phyloP scores from a whole-genome alignment of 1,139 yeast species.

The Sugiyamaella pinicola region DNA sequence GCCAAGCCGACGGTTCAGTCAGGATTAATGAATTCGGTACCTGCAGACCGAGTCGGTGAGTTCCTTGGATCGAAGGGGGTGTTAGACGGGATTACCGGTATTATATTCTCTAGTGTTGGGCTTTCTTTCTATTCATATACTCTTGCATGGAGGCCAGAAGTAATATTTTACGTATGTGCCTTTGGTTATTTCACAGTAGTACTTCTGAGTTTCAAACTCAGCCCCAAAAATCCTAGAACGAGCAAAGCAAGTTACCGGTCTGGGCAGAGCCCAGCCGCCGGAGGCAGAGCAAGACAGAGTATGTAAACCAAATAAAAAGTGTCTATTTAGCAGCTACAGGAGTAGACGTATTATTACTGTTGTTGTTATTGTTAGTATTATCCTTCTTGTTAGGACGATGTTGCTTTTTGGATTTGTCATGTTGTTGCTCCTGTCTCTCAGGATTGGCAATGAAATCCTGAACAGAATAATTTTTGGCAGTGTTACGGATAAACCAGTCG shows the following conservation, averaged over 20 bases:
- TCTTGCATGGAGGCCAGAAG: conserved; percentile 30
- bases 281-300: no score
- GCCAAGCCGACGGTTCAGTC: conserved; percentile 33
- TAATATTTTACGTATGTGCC: conserved; percentile 30
- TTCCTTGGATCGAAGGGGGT: conserved; percentile 33
- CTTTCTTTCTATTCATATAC: conserved; percentile 29
- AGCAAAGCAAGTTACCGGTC: no score
- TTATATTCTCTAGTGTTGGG: conserved; percentile 28
- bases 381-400: conserved; percentile 16
- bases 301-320: not conserved
- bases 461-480: conserved; percentile 47
- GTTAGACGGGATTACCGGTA: conserved; percentile 28
- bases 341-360: conserved; percentile 1
- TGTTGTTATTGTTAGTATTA: conserved; percentile 1
- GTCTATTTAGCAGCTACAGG: conserved; percentile 17
- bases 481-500: conserved; percentile 54
- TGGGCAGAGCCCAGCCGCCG: no score
- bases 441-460: conserved; percentile 48
- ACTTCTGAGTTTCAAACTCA: conserved; percentile 17
- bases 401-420: conserved; percentile 23
- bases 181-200: conserved; percentile 29
- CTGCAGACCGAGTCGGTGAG: conserved; percentile 27
- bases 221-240: not conserved
- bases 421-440: conserved; percentile 32
- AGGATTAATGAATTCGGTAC: conserved; percentile 29